Conservation (phyloP, 352 stramenopile genomes). For the Bremia lactucae region DNA sequence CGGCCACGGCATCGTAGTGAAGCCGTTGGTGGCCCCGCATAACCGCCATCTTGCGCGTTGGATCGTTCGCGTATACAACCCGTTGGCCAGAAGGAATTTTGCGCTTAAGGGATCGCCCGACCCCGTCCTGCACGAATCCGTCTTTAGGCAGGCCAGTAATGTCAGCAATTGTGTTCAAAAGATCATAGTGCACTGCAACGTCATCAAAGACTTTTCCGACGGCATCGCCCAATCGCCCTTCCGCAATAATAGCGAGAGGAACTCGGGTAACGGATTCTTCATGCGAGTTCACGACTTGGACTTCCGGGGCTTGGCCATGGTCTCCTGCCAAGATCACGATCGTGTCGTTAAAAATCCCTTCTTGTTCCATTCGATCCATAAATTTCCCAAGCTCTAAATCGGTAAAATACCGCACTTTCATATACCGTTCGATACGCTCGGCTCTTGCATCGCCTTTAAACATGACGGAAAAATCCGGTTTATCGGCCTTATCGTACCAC, state of each 20-base stretch:
- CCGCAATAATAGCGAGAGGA: conserved; percentile 33
- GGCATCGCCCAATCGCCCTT: conserved; percentile 31
- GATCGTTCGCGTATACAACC: conserved; percentile 45
- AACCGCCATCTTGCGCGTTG: conserved; percentile 33
- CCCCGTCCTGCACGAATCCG: conserved; percentile 42
- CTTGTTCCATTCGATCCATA: conserved; percentile 34
- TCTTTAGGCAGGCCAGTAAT: conserved; percentile 38
- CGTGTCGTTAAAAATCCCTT: conserved; percentile 43
- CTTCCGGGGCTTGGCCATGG: conserved; percentile 44
- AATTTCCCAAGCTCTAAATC: conserved; percentile 48
- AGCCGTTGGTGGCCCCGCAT: conserved; percentile 34
- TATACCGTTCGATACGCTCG: conserved; percentile 33
- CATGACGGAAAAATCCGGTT: conserved; percentile 43
- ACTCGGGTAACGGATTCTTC: conserved; percentile 35
- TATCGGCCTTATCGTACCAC: conserved; percentile 30
- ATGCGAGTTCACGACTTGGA: conserved; percentile 25
- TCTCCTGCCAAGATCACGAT: conserved; percentile 48
- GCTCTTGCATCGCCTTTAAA: conserved; percentile 25
- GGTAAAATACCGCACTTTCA: conserved; percentile 45
- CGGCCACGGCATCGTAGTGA: conserved; percentile 27
- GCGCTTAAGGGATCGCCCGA: conserved; percentile 49
- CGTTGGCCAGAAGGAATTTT: conserved; percentile 13
- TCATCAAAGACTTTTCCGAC: conserved; percentile 34
- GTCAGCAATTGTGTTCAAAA: conserved; percentile 52
- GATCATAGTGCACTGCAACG: conserved; percentile 37